Evolutionary conservation across 78 protist species (phyloP).

Genomic region (Bigelowiella natans): DNA sequence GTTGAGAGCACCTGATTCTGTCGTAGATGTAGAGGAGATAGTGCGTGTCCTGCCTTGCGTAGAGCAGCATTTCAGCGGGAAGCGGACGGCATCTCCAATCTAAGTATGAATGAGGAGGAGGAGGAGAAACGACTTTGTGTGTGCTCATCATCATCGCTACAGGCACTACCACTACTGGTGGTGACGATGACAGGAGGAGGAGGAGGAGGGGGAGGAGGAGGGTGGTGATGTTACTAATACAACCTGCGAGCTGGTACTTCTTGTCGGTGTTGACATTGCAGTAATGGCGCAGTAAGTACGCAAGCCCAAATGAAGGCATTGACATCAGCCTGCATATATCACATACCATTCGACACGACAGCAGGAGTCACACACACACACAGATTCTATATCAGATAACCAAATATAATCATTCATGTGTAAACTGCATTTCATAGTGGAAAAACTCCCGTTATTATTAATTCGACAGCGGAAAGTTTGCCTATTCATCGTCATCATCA

Average conservation of each 20-base stretch:
- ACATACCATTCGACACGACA: too few species aligned
- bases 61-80: constrained; percentile 74
- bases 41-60: constrained; percentile 95
- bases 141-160: too few species aligned
- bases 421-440: neutral
- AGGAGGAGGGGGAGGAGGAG: too few species aligned
- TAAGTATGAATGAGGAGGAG: neutral
- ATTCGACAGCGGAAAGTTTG: neutral
- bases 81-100: constrained; percentile 58
- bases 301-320: constrained; percentile 49
- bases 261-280: constrained; percentile 59
- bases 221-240: too few species aligned
- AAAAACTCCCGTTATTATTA: neutral
- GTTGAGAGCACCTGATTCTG: neutral
- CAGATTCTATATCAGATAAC: too few species aligned
- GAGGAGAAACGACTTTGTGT: neutral
- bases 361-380: too few species aligned
- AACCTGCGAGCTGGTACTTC: constrained; percentile 83
- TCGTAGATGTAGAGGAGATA: constrained; percentile 79
- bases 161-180: neutral
- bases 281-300: constrained; percentile 54
- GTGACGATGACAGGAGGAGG: constrained; percentile 73
- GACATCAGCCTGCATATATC: too few species aligned
- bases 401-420: too few species aligned
- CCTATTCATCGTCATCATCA: too few species aligned